Evolutionary conservation across 2,329 filamentous ascomycete genomes (phyloP).

Genomic region (Lojkania enalia): DNA sequence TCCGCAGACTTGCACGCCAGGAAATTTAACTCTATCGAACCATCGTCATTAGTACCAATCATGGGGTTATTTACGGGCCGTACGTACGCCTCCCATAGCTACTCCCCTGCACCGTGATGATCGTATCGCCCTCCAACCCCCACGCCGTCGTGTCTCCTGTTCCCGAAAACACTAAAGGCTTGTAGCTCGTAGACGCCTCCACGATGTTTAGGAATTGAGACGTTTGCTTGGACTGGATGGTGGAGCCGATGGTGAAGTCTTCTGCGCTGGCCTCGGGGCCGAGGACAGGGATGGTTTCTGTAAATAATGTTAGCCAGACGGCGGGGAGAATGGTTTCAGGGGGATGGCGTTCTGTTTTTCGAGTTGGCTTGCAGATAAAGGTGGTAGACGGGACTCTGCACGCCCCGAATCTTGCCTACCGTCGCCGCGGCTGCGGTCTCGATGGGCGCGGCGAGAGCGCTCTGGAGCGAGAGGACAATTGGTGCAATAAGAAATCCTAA

Average conservation of each 20-base stretch:
- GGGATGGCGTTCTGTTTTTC: conserved; percentile 40
- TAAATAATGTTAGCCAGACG: background rate
- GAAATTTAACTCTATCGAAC: conserved; percentile 55
- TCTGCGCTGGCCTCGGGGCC: conserved; percentile 56
- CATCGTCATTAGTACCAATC: conserved; percentile 1
- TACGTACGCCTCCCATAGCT: conserved; percentile 48
- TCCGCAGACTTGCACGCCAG: conserved; percentile 51
- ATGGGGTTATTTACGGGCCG: conserved; percentile 14
- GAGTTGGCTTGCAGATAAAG: conserved; percentile 56
- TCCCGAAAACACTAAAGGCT: conserved; percentile 53
- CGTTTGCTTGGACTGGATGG: conserved; percentile 56
- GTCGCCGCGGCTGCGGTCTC: conserved; percentile 38
- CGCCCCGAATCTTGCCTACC: conserved; percentile 56
- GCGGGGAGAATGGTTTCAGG: background rate
- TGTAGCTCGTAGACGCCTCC: conserved; percentile 54
- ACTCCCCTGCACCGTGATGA: conserved; percentile 52
- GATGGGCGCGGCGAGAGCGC: background rate
- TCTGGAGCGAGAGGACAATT: background rate
- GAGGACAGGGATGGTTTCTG: conserved; percentile 52
- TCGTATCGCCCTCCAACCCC: conserved; percentile 54
- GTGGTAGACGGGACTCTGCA: conserved; percentile 56
- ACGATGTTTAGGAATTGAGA: conserved; percentile 55
- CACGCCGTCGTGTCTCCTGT: conserved; percentile 53
- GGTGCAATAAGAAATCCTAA: background rate
- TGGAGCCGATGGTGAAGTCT: conserved; percentile 54